Evolutionary conservation across 1,139 yeast genomes (phyloP).

Genomic region (Taphrina populina): DNA sequence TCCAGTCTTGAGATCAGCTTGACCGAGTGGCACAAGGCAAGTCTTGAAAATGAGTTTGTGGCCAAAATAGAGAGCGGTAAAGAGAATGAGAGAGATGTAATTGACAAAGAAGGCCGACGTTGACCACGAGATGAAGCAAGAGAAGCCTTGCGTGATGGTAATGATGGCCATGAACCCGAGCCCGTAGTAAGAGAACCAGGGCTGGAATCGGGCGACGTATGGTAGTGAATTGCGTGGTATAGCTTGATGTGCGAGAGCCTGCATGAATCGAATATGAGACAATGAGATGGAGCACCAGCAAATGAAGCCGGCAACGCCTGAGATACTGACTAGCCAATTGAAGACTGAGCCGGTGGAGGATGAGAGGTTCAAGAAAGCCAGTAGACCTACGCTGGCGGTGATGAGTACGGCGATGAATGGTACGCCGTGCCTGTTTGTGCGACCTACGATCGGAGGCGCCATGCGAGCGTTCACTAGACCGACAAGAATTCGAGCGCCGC

Average conservation of each 20-base stretch:
- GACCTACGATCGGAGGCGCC: slow-evolving; percentile 60
- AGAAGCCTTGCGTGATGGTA: slow-evolving; percentile 66
- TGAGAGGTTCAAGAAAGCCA: slow-evolving; percentile 68
- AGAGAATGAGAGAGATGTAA: slow-evolving; percentile 56
- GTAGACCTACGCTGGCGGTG: slow-evolving; percentile 49
- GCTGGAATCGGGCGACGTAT: slow-evolving; percentile 56
- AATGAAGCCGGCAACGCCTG: slow-evolving; percentile 58
- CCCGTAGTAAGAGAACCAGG: slow-evolving; percentile 53
- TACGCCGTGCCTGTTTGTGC: slow-evolving; percentile 56
- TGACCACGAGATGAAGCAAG: slow-evolving; percentile 54
- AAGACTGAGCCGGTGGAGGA: slow-evolving; percentile 69
- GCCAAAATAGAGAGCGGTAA: slow-evolving; percentile 52
- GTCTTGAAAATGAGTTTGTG: slow-evolving; percentile 52
- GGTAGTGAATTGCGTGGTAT: slow-evolving; percentile 36
- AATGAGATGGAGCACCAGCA: slow-evolving; percentile 55
- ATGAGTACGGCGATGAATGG: slow-evolving; percentile 56
- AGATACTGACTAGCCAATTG: slow-evolving; percentile 77
- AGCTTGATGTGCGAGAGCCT: slow-evolving; percentile 38
- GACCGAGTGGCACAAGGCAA: slow-evolving; percentile 48
- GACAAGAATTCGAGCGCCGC: slow-evolving; percentile 61
- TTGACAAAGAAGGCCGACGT: slow-evolving; percentile 65
- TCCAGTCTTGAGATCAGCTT: slow-evolving; percentile 48
- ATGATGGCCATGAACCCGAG: slow-evolving; percentile 55
- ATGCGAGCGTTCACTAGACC: slow-evolving; percentile 60
- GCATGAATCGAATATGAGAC: slow-evolving; percentile 44